Base-by-base conservation (phyloP, 2,329 filamentous ascomycete genomes). In the Fusarium proliferatum region DNA sequence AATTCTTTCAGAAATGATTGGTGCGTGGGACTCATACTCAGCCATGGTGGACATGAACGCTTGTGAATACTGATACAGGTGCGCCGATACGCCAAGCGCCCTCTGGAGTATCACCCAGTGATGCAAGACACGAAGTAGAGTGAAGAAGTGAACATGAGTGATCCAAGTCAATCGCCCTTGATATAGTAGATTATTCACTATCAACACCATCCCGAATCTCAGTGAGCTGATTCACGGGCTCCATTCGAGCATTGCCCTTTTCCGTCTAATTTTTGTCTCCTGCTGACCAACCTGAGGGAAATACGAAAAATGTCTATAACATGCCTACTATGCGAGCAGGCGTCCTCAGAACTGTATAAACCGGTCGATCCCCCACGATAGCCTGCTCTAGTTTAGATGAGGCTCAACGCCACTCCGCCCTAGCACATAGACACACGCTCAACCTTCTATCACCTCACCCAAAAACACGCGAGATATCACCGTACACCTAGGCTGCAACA, bases 401-500 rank as follows among this genome's bases (percentile, higher is more conserved):
- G 42, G 56, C 56, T 59, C 56, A 45, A 57, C 56, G 23, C 30
- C 52, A 56, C 43, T 30, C 23, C 33, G 33, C 56, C 42, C 56
- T 51, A 51, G 42, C 21, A 59, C 56, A 38, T 30, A 58, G 55
- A 28, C 30, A 26, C 55, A 58, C 30, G 42, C 15, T 26, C 23
- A 59, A 59, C 55, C 55, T 21, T 57, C 39, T 36, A 48, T 48
- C 55, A 57, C 34, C 42, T 59, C 42, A 38, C 33, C 42, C 39
- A 58, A 33, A 28, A 49, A 19, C n/a, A 23, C 26, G 36, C n/a
- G 46, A 26, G 17, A 61, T 55, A 38, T 61, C 57, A 12, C 19
- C 26, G 1, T 48, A 28, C 15, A 21, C 13, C 43, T 69, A 77
- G 6, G 68, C 75, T 46, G 61, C 69, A 64, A 75, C 74, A 43